Evolutionary conservation across 2,329 filamentous ascomycete species (phyloP).

Genomic region (Rutstroemia sp.): DNA sequence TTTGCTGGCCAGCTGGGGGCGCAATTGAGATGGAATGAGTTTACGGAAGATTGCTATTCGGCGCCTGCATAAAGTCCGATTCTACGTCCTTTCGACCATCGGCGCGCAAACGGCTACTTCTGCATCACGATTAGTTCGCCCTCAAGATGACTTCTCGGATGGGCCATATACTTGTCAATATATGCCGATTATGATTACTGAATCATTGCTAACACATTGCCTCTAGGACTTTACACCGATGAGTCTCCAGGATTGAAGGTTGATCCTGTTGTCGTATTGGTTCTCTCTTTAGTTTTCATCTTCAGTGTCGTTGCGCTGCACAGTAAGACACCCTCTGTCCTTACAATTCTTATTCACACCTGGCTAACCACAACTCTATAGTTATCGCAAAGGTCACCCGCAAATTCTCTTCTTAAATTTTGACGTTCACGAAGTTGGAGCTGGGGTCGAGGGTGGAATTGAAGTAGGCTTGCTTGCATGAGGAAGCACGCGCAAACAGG

Average conservation of each 20-base stretch:
- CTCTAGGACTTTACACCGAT: constrained; percentile 87
- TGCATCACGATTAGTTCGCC: not conserved
- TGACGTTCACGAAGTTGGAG: not conserved
- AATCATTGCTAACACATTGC: constrained; percentile 8
- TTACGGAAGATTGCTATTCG: too few species aligned
- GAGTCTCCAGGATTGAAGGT: constrained; percentile 97
- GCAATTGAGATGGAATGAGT: too few species aligned
- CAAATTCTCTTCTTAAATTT: constrained; percentile 55
- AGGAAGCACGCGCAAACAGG: not conserved
- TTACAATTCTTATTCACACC: not conserved
- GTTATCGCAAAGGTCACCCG: constrained; percentile 94
- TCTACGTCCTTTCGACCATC: too few species aligned
- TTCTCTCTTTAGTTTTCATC: constrained; percentile 95
- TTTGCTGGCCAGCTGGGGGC: not conserved
- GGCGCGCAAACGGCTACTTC: too few species aligned
- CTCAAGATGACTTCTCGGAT: not conserved
- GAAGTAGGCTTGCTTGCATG: not conserved
- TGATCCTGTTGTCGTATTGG: constrained; percentile 93
- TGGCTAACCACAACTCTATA: constrained; percentile 31
- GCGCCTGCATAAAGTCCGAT: too few species aligned
- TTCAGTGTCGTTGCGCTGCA: constrained; percentile 97
- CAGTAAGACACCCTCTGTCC: constrained; percentile 51
- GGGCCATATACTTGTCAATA: not conserved
- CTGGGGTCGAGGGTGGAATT: not conserved
- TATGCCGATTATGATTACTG: not conserved